A percentile compares a stretch with the other conserved stretches of the same genome.
Conservation (phyloP, 108 stramenopile genomes). For the Parmales sp. region DNA sequence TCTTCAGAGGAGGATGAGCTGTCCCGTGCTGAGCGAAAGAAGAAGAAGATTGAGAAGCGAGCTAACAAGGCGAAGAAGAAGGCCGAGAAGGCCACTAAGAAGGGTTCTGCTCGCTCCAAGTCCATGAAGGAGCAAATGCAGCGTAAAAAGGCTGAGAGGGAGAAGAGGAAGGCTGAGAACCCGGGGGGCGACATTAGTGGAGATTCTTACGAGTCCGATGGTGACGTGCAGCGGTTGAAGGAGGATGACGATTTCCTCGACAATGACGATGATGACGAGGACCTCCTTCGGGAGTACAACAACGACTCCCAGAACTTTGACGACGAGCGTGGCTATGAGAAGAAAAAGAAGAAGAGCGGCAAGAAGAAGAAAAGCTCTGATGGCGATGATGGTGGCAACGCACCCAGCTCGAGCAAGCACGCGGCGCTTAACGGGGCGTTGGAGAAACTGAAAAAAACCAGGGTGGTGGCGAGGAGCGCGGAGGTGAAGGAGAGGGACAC, state of each 20-base stretch:
- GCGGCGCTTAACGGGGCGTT: no score
- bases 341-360: conserved; percentile 29
- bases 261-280: conserved; percentile 75
- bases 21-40: neutral
- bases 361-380: neutral
- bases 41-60: conserved; percentile 1
- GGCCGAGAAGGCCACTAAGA: conserved; percentile 18
- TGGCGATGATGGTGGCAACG: neutral
- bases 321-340: conserved; percentile 14
- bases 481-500: conserved; percentile 52
- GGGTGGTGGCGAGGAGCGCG: conserved; percentile 54
- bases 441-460: neutral
- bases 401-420: neutral
- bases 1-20: neutral
- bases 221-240: conserved; percentile 49
- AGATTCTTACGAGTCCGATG: conserved; percentile 55
- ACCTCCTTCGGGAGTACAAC: conserved; percentile 68
- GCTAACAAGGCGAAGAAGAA: conserved; percentile 30
- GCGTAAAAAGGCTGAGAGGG: neutral
- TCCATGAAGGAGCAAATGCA: neutral
- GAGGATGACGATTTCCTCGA: conserved; percentile 84
- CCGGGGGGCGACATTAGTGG: conserved; percentile 29
- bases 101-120: conserved; percentile 14
- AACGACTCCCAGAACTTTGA: conserved; percentile 78
- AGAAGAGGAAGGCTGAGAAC: neutral